These are phyloP conservation scores for Globisporangium viniferum DNA, from an alignment of 352 stramenopile genomes.

Conservation along the genomic window DNA sequence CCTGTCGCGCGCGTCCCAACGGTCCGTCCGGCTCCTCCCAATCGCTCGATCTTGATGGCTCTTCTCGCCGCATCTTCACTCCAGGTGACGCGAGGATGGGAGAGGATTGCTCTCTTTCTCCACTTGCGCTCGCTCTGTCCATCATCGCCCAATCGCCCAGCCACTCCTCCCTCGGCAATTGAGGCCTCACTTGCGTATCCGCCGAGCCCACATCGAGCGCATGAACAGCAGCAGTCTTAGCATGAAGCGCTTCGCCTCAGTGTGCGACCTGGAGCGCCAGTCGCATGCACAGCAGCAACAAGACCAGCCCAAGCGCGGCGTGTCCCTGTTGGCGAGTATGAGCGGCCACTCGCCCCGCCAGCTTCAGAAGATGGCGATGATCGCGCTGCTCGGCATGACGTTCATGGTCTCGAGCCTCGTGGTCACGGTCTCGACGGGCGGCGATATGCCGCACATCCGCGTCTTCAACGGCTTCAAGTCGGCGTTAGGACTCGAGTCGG, in stretches of 20 bases:
- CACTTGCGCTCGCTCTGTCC: slow-evolving; percentile 4
- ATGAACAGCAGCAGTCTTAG: neutral
- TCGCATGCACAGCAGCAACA: neutral
- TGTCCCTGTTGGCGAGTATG: neutral
- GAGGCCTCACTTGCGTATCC: neutral
- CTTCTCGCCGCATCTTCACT: slow-evolving; percentile 1
- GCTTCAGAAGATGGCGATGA: slow-evolving; percentile 9
- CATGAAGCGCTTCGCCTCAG: slow-evolving; percentile 16
- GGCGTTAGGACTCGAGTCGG: slow-evolving; percentile 5
- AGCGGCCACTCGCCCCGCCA: slow-evolving; percentile 1
- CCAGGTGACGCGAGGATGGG: slow-evolving; percentile 5
- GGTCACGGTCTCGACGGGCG: slow-evolving; percentile 8
- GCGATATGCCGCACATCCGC: neutral
- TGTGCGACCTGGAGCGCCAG: slow-evolving; percentile 16
- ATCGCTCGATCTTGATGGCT: slow-evolving; percentile 4
- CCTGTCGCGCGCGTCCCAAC: slow-evolving; percentile 1
- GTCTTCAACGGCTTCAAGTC: slow-evolving; percentile 13
- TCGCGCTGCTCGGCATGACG: slow-evolving; percentile 1
- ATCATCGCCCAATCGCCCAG: neutral
- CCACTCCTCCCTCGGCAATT: neutral
- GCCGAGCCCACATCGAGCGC: neutral
- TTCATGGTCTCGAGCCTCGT: slow-evolving; percentile 12
- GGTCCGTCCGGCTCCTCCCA: neutral
- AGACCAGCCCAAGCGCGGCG: neutral
- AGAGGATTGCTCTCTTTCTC: slow-evolving; percentile 2